phyloP scores from a whole-genome alignment of 805 yeast genomes.

The Cyberlindnera subsufficiens region DNA sequence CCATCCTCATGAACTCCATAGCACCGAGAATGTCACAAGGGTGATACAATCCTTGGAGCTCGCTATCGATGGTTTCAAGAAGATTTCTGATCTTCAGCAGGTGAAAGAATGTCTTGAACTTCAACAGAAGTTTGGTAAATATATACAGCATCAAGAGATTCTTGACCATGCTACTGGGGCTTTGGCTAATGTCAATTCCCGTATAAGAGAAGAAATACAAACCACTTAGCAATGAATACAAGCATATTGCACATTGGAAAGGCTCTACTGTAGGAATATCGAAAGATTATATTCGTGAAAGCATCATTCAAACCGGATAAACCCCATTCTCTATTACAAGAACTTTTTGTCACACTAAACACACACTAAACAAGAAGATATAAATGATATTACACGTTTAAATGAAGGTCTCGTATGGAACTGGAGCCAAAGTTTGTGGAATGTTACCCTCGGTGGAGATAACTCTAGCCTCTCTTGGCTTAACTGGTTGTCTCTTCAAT shows the following conservation, averaged over 20 bases:
- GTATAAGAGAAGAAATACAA: conserved; percentile 7
- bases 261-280: background rate
- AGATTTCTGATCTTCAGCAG: conserved; percentile 31
- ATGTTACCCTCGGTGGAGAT: conserved; percentile 76
- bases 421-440: conserved; percentile 98
- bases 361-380: conserved; percentile 21
- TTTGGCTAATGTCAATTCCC: conserved; percentile 3
- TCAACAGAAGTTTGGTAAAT: conserved; percentile 32
- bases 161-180: conserved; percentile 18
- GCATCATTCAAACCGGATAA: conserved; percentile 1
- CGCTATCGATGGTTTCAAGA: conserved; percentile 40
- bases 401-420: conserved; percentile 99
- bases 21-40: conserved; percentile 9
- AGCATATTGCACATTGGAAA: background rate
- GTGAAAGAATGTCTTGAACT: conserved; percentile 34
- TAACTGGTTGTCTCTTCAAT: conserved; percentile 98
- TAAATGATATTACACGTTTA: conserved; percentile 37
- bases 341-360: conserved; percentile 7
- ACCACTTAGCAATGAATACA: background rate
- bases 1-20: background rate
- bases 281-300: conserved; percentile 1
- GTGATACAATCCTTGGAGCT: conserved; percentile 34
- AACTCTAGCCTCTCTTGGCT: conserved; percentile 91
- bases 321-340: conserved; percentile 5
- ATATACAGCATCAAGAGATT: conserved; percentile 26